A percentile compares a stretch with the other conserved stretches of the same genome.
Evolutionary conservation across 306 rosid species (phyloP).

Genomic region (Dicorynia guianensis): DNA sequence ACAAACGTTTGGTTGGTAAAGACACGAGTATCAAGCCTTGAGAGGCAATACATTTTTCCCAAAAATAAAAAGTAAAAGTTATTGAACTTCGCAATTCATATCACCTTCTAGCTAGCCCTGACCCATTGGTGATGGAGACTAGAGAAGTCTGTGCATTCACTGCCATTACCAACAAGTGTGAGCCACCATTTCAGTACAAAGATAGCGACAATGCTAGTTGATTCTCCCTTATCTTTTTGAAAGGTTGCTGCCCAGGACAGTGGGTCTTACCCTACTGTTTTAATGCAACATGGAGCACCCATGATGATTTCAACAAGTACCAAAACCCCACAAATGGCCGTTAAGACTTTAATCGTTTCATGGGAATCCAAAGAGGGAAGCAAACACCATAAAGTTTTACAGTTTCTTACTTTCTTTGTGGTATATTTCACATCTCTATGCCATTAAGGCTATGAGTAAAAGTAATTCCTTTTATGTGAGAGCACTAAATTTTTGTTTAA

Average conservation of each 20-base stretch:
- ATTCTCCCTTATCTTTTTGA: constrained; percentile 45
- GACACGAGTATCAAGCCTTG: constrained; percentile 26
- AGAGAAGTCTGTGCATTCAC: constrained; percentile 40
- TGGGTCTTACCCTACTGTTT: constrained; percentile 51
- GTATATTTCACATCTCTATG: constrained; percentile 9
- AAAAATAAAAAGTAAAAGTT: not conserved
- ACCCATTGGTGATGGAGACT: constrained; percentile 32
- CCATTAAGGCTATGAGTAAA: no score
- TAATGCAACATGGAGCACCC: constrained; percentile 52
- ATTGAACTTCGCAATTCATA: constrained; percentile 16
- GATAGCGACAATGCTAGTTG: constrained; percentile 51
- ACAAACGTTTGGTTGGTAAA: constrained; percentile 32
- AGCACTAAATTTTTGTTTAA: no score
- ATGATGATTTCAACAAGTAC: constrained; percentile 41
- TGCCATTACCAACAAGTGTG: constrained; percentile 39
- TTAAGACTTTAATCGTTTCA: constrained; percentile 36
- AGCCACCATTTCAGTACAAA: constrained; percentile 43
- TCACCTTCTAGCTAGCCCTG: constrained; percentile 16
- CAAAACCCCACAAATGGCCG: constrained; percentile 53
- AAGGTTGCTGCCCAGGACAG: constrained; percentile 39
- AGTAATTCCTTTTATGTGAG: no score
- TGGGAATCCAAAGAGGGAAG: constrained; percentile 57
- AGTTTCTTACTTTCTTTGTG: constrained; percentile 28
- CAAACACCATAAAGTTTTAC: constrained; percentile 42
- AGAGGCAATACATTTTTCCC: not conserved